Evolutionary conservation across 2,329 filamentous ascomycete genomes (phyloP), one percentile per base, ranked within the genome.

Genomic region (Penicillium concentricum): DNA sequence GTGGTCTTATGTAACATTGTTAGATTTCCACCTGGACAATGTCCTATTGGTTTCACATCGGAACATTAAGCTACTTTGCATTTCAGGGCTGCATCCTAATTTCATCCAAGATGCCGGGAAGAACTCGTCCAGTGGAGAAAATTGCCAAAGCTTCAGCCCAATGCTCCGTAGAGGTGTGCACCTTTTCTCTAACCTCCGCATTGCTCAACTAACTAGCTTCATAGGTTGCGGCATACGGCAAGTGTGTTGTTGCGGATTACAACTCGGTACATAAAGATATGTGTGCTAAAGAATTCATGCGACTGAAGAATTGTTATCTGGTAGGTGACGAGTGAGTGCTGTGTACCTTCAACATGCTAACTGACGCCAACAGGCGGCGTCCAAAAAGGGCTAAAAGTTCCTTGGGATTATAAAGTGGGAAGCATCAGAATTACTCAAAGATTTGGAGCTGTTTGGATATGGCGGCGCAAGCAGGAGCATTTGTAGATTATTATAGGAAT

Each of bases 251-350:
- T 49, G 85, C 86, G 38, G 93, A 97, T 71, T 97, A 96, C 76
- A 93, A 93, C 70, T 85, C 91, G 4, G 85, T 96, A 3, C 84
- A 92, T 66, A 96, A 96, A 71, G 91, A 97, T 71, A 94, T 94
- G 80, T 99, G 94, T 70, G 81, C 82, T 5, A 86, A 85, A 56
- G 92, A 97, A 70, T 97, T 99, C 66, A 79, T 94, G 74, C 86
- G 79, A 63, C 74, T 97, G 47, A 96, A 96, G 73, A 82, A 96
- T 64, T 97, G 93, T 71, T 96, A 91, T 70, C 69, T 95, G 69
- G 92, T 96, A 80, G 67, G 83, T 49, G n/a, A 32, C n/a, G 12
- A 49, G 28, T 28, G 13, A 37, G 18, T 46, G 12, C 5, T 30
- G 24, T 2, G 20, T 10, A 9, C 8, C 8, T 39, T 18, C 43